Evolutionary conservation across 176 grass and related monocot genomes (phyloP), one percentile per base, ranked within the genome.

Genomic region (Thinopyrum elongatum): DNA sequence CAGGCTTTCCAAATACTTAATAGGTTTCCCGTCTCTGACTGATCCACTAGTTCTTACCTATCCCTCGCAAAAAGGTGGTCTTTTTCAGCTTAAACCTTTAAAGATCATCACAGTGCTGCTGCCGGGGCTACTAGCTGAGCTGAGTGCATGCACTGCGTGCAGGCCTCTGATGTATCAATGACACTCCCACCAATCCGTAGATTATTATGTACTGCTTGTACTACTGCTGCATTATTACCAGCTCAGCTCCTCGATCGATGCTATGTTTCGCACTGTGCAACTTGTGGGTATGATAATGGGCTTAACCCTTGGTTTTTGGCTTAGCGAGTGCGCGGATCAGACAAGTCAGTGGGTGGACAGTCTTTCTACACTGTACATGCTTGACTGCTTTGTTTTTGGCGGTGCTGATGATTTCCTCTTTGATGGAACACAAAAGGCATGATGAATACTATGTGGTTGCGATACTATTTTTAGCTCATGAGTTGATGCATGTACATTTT

Each of bases 1-100:
- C 85, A 81, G 85, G 59, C 85, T 87, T 87, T 82, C 61, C 78
- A 26, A 55, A 55, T 87, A 82, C 39, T 87, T 81, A 87, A 81
- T 87, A 79, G 19, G 78, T 81, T 74, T 36, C 39, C 59, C 58
- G 33, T 19, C 41, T 64, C 85, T 81, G 85, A 87, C 41, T 21
- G 72, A 75, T 75, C 72, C 68, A 74, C 69, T 74, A 75, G 3
- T 75, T 74, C 33, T 87, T 60, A 81, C 85, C 69, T 36, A 81
- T 63, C 79, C 69, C 58, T 76, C 46, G 51, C 79, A 75, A 75
- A 87, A 74, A 36, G 70, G 69, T 22, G 16, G 73, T 57, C 44
- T 71, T 63, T 39, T 71, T 22, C 85, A 75, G 41, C 8, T 76
- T 49, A 65, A 77, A 63, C 83, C 83, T 77, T 84, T 84, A 84